Evolutionary conservation across 768 basidiomycete genomes (phyloP).

Genomic region (Leccinum incarnatum): DNA sequence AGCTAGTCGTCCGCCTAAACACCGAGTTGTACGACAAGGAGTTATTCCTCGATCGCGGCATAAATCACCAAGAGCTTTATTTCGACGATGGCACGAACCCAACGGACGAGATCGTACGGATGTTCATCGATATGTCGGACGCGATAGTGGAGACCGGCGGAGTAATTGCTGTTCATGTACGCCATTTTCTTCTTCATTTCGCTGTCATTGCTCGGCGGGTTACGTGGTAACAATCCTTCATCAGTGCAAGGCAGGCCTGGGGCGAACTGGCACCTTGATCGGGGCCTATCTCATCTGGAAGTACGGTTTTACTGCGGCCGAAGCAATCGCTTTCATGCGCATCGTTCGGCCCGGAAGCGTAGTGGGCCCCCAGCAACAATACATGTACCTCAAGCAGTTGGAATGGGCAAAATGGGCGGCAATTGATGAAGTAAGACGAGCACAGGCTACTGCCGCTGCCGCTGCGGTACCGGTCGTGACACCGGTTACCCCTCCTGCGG

Average conservation of each 20-base stretch:
- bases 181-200: slow-evolving; percentile 29
- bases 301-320: slow-evolving; percentile 92
- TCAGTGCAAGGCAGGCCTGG: slow-evolving; percentile 95
- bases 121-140: slow-evolving; percentile 87
- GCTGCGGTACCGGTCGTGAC: slow-evolving; percentile 52
- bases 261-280: slow-evolving; percentile 93
- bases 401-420: slow-evolving; percentile 96
- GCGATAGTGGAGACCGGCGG: slow-evolving; percentile 72
- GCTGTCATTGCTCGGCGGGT: slow-evolving; percentile 12
- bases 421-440: slow-evolving; percentile 64
- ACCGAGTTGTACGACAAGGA: slow-evolving; percentile 85
- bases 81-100: slow-evolving; percentile 99
- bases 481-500: slow-evolving; percentile 79
- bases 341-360: slow-evolving; percentile 94
- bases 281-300: slow-evolving; percentile 99
- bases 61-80: slow-evolving; percentile 89
- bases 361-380: slow-evolving; percentile 91
- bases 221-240: slow-evolving; percentile 20
- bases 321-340: slow-evolving; percentile 98
- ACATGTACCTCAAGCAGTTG: slow-evolving; percentile 90
- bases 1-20: slow-evolving; percentile 91
- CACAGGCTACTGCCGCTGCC: slow-evolving; percentile 41
- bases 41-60: slow-evolving; percentile 79
- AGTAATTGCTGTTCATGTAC: slow-evolving; percentile 84
- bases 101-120: slow-evolving; percentile 89